Base-by-base conservation (phyloP, 441 rosid genomes). In the Lepidium campestre region DNA sequence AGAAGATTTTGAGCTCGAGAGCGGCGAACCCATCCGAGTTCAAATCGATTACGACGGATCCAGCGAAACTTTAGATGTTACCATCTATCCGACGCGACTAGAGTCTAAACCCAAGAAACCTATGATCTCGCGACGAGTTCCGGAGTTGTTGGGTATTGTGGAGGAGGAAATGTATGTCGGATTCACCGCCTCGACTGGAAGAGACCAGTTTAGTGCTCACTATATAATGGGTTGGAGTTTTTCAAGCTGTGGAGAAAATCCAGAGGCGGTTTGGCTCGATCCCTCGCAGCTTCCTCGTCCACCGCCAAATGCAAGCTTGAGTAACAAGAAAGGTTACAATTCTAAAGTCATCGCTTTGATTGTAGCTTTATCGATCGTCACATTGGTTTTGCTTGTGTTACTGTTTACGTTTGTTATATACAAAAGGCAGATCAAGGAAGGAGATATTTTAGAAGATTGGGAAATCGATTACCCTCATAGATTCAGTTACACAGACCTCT, bases 401-500 rank as follows among this genome's bases (percentile, higher is more conserved):
- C 47, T 85, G 32, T 22, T 68, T 9, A 70, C 54, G 15, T 53
- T 80, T 3, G 37, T 59, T 4, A 41, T 74, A 7, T 29, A 53
- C 39, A 77, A 50, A 31, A 73, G 67, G 53, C 20, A 36, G 31
- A 18, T 18, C 12, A 47, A 40, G 31, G 57, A 44, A 22, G 63
- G 9, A 3, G 89, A 88, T 18, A 48, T 1, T 48, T 79, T 83
- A 2, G 90, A 88, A 69, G 88, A 81, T 42, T 88, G 90, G 95
- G 95, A 88, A 48, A n/a, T 80, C 46, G 86, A 88, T 10, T 78
- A 86, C 75, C 95, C 95, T 19, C 95, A 86, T 71, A 74, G 95
- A 68, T 85, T 86, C 47, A 59, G 49, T 18, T 88, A 82, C 74
- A 68, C 75, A 32, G 93, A 90, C 62, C 85, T 90, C 17, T 37